Base-by-base conservation (phyloP, 169 alveolate species). In the Plasmodium cynomolgi region DNA sequence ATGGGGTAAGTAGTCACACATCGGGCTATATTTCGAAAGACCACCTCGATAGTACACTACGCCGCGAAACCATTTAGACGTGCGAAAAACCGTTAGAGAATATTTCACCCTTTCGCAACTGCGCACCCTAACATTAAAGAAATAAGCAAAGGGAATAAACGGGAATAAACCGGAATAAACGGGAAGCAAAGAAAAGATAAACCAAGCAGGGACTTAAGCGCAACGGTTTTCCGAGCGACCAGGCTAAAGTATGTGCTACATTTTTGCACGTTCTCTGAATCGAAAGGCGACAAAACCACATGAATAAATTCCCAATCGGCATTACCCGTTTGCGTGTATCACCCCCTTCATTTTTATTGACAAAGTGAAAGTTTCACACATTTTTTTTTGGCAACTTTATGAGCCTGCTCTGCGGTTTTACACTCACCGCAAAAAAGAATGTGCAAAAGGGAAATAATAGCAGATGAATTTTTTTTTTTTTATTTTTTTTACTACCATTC, bases 401-500 rank as follows among this genome's bases (percentile, higher is more conserved):
- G n/a, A 1, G 37, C 77, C 17, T 9, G 77, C 77, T 29, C 33
- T 68, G 37, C 77, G 31, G 15, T 68, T 68, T 68, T 68, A 9
- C 77, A 68, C 37, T 68, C 77, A 68, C 7, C 77, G 37, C n/a
- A 68, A 68, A 68, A 68, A 68, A 9, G 77, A 26, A 68, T 68
- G 77, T 68, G 77, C 77, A 68, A 68, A 68, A 68, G 77, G 31
- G 77, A 68, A 68, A 68, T 68, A n/a, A 68, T 26, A 68, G 17
- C 37, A 68, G 17, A 11, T 68, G 77, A 9, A 62, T 62, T 23
- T 23, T 62, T 62, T 62, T 62, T 68, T 68, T 68, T 68, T 68
- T 68, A n/a, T 68, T 68, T 29, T 29, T 9, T 13, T 3, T 0
- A 4, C 11, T 58, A 68, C 37, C 17, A 68, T 23, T 68, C n/a